A percentile compares a stretch with the other conserved stretches of the same genome.
These are phyloP conservation scores for Bipolaris sorokiniana DNA, from an alignment of 2,329 filamentous ascomycete species.

Conservation along the genomic window DNA sequence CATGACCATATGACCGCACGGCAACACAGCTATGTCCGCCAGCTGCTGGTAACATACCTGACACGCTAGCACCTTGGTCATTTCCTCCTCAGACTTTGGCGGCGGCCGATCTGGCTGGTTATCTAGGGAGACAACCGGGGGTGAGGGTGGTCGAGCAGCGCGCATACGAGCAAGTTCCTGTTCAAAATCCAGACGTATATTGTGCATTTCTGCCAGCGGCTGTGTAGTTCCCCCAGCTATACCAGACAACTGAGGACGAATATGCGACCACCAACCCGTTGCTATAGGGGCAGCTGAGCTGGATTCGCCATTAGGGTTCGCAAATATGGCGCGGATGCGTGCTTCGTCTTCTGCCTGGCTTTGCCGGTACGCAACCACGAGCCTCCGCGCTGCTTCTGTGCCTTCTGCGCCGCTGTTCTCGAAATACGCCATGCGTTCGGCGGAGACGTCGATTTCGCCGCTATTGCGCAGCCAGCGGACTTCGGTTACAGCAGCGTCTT, in stretches of 20 bases:
- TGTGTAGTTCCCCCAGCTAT: not conserved
- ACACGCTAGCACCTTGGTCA: slow-evolving; percentile 59
- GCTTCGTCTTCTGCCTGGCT: not conserved
- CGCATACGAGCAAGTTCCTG: slow-evolving; percentile 12
- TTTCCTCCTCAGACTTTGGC: slow-evolving; percentile 56
- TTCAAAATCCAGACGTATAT: not conserved
- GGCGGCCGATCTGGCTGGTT: slow-evolving; percentile 55
- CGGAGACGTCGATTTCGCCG: not conserved
- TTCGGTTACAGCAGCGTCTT: slow-evolving; percentile 1
- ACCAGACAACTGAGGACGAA: not conserved
- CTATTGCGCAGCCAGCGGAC: not conserved
- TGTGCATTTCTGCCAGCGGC: not conserved
- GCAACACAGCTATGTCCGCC: slow-evolving; percentile 59
- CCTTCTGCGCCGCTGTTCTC: not conserved
- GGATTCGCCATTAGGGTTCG: not conserved
- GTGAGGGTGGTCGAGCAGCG: slow-evolving; percentile 18
- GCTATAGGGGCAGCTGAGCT: not conserved
- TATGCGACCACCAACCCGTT: not conserved
- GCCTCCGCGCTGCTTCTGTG: slow-evolving; percentile 3
- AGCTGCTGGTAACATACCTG: slow-evolving; percentile 61
- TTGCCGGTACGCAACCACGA: not conserved
- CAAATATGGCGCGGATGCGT: slow-evolving; percentile 2
- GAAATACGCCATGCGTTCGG: not conserved
- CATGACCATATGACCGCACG: slow-evolving; percentile 62
- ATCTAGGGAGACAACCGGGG: slow-evolving; percentile 50